Evolutionary conservation across 2,329 filamentous ascomycete genomes (phyloP).

Genomic region (Chaetomiaceae sp.): DNA sequence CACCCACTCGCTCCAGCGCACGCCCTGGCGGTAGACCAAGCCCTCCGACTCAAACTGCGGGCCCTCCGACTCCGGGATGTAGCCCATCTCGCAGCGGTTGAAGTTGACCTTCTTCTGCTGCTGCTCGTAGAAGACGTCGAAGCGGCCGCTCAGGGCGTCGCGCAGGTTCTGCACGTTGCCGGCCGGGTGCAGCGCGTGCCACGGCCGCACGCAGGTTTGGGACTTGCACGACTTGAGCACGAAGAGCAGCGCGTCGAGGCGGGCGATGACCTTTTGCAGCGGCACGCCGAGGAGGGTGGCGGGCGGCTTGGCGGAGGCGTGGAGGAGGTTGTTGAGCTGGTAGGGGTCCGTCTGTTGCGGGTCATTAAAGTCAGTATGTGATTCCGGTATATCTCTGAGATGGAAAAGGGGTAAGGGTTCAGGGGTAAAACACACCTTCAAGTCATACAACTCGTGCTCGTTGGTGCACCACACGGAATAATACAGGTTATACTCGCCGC

Average conservation of each 20-base stretch:
- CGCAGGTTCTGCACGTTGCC: conserved; percentile 46
- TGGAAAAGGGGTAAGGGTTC: background rate
- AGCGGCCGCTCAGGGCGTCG: conserved; percentile 45
- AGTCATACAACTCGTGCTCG: conserved; percentile 62
- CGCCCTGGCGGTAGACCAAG: conserved; percentile 26
- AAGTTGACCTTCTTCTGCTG: conserved; percentile 48
- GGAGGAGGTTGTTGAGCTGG: conserved; percentile 44
- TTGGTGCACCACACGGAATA: conserved; percentile 67
- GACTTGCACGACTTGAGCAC: conserved; percentile 58
- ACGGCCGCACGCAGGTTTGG: conserved; percentile 49
- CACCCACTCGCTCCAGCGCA: conserved; percentile 29
- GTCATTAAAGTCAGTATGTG: background rate
- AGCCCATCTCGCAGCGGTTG: conserved; percentile 50
- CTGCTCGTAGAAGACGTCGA: conserved; percentile 49
- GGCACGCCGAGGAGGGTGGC: conserved; percentile 32
- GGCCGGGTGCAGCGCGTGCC: conserved; percentile 51
- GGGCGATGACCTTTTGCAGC: conserved; percentile 39
- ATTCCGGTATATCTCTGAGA: background rate
- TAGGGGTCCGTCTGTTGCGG: conserved; percentile 47
- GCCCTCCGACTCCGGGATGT: conserved; percentile 52
- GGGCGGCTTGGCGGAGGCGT: conserved; percentile 13
- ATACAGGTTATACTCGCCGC: conserved; percentile 53
- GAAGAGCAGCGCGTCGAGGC: conserved; percentile 55
- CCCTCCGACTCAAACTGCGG: conserved; percentile 38
- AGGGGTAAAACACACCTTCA: conserved; percentile 39